Evolutionary conservation across 1,139 yeast genomes (phyloP), one percentile per base, ranked within the genome.

Genomic region (Debaryomycetaceae sp.): DNA sequence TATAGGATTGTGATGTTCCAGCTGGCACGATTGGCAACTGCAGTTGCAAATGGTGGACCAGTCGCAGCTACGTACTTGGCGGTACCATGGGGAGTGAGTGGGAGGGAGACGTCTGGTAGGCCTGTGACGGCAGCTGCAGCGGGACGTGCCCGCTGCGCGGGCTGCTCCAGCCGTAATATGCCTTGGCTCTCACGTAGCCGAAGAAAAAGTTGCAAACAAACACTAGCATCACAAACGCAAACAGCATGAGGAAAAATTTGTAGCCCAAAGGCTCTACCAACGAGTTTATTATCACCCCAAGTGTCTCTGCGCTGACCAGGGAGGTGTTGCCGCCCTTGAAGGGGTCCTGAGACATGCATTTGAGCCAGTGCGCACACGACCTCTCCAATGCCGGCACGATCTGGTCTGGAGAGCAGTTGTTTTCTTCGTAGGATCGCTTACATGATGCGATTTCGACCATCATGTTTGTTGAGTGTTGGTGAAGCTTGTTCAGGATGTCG

Each of bases 191-290:
- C 7, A 73, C 58, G 50, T 70, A 74, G 2, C 79, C 79, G 55
- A 73, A 73, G 5, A 65, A 60, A 44, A 74, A 71, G 52, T 74
- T 74, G 49, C 72, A 63, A 0, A 62, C 68, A 54, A 63, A 78
- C 38, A 62, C 57, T 23, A 59, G 56, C 46, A 57, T 53, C 33
- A 59, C 59, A 41, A 58, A 63, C 27, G 66, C 52, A 7, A 72
- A 44, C 8, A 75, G 49, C 24, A 82, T 68, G 7, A 72, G 34
- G 45, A 81, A 71, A 14, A 84, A 79, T 56, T 83, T 78, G 34
- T 74, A 57, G 4, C 86, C 82, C 39, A 86, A 72, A 0, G 87
- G 87, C 50, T 83, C 87, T 17, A 84, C 69, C 48, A 84, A 70
- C 0, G 84, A 75, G 53, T 83, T 83, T n/a, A 84, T 49, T 8